Evolutionary conservation across 805 yeast species (phyloP).

Genomic region (Myxozyma nipponensis): DNA sequence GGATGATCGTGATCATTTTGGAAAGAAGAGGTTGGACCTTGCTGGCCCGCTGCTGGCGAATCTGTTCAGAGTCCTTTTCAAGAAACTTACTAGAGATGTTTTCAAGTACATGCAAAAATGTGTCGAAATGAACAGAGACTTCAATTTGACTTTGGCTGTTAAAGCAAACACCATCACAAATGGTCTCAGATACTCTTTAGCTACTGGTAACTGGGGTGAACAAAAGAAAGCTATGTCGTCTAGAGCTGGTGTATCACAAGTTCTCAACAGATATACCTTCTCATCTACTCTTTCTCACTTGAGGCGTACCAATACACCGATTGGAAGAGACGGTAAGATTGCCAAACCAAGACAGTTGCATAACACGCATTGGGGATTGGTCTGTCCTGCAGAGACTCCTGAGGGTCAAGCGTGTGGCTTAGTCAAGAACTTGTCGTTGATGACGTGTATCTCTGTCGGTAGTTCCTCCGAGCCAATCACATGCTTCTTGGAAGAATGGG

Average conservation of each 20-base stretch:
- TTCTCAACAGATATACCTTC: constrained; percentile 93
- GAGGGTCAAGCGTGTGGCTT: constrained; percentile 99
- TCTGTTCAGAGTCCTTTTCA: constrained; percentile 88
- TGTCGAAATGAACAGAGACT: constrained; percentile 95
- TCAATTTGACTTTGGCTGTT: constrained; percentile 92
- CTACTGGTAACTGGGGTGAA: constrained; percentile 99
- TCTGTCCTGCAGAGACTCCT: constrained; percentile 99
- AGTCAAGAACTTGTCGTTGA: constrained; percentile 90
- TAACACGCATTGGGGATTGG: constrained; percentile 99
- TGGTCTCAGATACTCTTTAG: constrained; percentile 94
- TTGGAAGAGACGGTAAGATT: constrained; percentile 98
- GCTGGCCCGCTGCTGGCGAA: constrained; percentile 98
- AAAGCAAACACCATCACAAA: constrained; percentile 96
- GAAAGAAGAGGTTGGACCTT: constrained; percentile 95
- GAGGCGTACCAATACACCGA: constrained; percentile 98
- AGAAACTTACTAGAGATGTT: constrained; percentile 92
- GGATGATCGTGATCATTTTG: constrained; percentile 99
- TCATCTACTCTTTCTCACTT: constrained; percentile 98
- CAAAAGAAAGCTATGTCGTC: constrained; percentile 99
- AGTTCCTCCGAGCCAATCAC: constrained; percentile 93
- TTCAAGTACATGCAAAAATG: constrained; percentile 98
- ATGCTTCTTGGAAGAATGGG: constrained; percentile 96
- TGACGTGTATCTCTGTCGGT: constrained; percentile 98
- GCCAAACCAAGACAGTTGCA: constrained; percentile 99
- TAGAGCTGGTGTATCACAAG: constrained; percentile 99